A percentile compares a stretch with the other conserved stretches of the same genome.
Evolutionary conservation across 345 rosid species (phyloP).

Genomic region (Trapa bicornis): DNA sequence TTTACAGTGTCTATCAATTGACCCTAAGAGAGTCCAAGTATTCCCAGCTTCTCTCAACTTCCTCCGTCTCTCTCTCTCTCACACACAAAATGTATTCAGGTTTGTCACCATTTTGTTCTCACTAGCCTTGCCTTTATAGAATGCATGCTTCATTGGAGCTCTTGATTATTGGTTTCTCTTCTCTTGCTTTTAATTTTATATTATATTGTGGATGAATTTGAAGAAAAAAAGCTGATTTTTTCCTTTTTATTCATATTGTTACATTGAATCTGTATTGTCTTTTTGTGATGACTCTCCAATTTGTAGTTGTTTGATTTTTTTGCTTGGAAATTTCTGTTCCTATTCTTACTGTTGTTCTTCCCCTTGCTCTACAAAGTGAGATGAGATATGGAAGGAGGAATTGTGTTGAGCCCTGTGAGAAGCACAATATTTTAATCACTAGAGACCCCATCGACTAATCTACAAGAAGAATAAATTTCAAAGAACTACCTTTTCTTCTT

Average conservation of each 20-base stretch:
- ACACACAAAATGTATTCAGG: background rate
- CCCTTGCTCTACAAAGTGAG: background rate
- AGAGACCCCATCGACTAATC: background rate
- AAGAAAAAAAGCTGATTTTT: background rate
- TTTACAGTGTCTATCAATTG: background rate
- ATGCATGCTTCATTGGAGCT: background rate
- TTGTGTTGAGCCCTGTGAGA: background rate
- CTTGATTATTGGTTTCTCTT: background rate
- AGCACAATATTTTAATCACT: background rate
- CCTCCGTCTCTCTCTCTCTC: background rate
- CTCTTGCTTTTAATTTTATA: background rate
- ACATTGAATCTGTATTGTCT: background rate
- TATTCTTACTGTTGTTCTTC: background rate
- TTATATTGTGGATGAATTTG: background rate
- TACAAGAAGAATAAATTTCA: background rate
- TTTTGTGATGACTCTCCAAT: background rate
- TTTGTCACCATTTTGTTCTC: background rate
- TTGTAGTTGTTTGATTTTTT: background rate
- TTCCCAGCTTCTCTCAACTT: constrained; percentile 5
- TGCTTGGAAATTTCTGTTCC: background rate
- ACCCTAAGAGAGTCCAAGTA: background rate
- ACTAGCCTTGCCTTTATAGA: background rate
- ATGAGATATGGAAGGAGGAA: background rate
- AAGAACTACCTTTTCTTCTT: background rate
- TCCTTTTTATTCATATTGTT: background rate